A percentile compares a stretch with the other conserved stretches of the same genome.
Conservation (phyloP, 495 filamentous ascomycete species). For the Penicillium samsonianum region DNA sequence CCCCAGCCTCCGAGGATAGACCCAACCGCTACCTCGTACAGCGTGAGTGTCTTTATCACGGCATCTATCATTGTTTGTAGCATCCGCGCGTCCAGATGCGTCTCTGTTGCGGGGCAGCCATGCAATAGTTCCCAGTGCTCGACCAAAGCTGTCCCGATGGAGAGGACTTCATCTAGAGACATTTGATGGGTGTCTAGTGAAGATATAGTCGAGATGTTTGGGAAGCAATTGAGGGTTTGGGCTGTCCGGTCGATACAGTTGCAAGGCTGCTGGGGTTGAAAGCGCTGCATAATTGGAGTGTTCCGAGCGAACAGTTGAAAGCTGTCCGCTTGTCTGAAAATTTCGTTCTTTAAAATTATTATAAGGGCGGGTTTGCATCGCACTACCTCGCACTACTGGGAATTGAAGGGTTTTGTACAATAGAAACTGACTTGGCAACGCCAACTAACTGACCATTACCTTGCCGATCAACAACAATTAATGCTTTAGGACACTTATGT, state of each 20-base stretch:
- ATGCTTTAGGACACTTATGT: slow-evolving; percentile 1
- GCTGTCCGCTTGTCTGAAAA: slow-evolving; percentile 1
- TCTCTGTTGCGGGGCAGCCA: not conserved
- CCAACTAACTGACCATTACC: slow-evolving; percentile 1
- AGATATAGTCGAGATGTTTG: not conserved
- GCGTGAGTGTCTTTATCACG: slow-evolving; percentile 1
- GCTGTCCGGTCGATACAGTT: not conserved
- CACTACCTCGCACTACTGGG: slow-evolving; percentile 1
- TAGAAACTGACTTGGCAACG: not conserved
- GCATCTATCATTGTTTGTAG: not conserved
- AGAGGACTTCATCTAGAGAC: not conserved
- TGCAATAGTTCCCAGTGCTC: slow-evolving; percentile 1
- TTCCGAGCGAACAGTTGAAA: not conserved
- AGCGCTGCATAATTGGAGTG: not conserved
- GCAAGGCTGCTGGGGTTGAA: not conserved
- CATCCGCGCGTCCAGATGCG: not conserved
- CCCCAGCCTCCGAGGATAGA: slow-evolving; percentile 1
- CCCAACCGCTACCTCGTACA: not conserved
- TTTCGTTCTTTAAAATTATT: not conserved
- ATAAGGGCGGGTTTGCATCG: not conserved
- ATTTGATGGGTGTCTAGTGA: not conserved
- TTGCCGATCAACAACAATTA: not conserved
- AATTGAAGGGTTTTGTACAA: slow-evolving; percentile 4
- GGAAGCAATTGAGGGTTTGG: not conserved
- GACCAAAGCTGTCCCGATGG: not conserved